phyloP scores from a whole-genome alignment of 352 stramenopile species.

The Ophiocytium majus region DNA sequence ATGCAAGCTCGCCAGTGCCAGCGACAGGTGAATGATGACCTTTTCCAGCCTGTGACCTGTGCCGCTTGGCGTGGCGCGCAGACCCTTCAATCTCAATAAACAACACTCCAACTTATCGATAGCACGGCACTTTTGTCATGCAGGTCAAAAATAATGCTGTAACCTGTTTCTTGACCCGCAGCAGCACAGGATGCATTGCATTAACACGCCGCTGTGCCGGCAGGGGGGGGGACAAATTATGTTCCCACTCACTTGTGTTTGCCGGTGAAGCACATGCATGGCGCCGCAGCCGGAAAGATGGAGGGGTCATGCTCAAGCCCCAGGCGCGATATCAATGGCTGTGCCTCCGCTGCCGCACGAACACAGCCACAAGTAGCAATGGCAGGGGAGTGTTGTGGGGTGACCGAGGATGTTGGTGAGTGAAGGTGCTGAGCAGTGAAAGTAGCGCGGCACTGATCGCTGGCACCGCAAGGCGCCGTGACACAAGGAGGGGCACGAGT shows the following conservation, averaged over 20 bases:
- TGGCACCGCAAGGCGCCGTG: not conserved
- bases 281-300: conserved; percentile 30
- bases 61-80: too few species aligned
- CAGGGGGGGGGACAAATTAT: too few species aligned
- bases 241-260: conserved; percentile 25
- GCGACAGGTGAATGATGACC: too few species aligned
- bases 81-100: not conserved
- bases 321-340: conserved; percentile 41
- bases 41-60: too few species aligned
- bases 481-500: not conserved
- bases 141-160: not conserved
- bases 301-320: conserved; percentile 29
- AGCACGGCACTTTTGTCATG: not conserved
- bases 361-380: not conserved
- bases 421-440: not conserved
- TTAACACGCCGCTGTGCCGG: not conserved
- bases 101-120: not conserved
- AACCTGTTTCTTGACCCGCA: not conserved
- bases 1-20: not conserved
- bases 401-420: not conserved
- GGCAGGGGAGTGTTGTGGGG: not conserved
- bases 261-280: conserved; percentile 48
- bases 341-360: conserved; percentile 32
- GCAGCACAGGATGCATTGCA: not conserved
- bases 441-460: not conserved